Base-by-base conservation (phyloP, 495 filamentous ascomycete species). In the Pyronema domesticum region DNA sequence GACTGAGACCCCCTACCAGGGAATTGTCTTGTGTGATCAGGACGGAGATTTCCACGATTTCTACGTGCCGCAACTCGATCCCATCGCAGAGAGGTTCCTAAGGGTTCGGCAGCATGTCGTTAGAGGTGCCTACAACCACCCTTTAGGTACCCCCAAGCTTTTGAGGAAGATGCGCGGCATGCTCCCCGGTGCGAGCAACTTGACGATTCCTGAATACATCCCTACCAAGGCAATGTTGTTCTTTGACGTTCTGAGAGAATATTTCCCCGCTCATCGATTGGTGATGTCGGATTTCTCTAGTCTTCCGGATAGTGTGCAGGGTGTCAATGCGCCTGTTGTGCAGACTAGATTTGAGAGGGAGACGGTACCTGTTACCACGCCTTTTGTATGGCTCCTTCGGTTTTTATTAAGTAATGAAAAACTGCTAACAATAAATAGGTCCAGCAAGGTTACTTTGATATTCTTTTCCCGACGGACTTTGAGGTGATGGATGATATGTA, bases 381-480 rank as follows among this genome's bases (percentile, higher is more conserved):
- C 89, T 36, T 80, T 91, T 69, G 91, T 94, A 74, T 70, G 83
- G 71, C 13, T 47, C 23, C 23, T 30, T 30, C 18, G 8, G 39
- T 42, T 23, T 11, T 1, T 23, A 23, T 11, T 1, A 11, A 23
- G 45, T 11, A 30, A 23, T 17, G 3, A 30, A 18, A 47, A 11
- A 3, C 3, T 47, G 4, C n/a, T 47, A 11, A 47, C 19, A 18
- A 15, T 15, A 46, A 43, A 51, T 58, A 93, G 86, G 86, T 95
- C 14, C 86, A 94, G 59, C 93, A 99, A 71, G 93, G 91, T 10
- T 94, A 94, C 68, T 99, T 99, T 61, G 93, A 96, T 68, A 95
- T 99, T 67, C 79, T 99, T 62, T 99, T 99, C 70, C 91, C 91
- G 0, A 96, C 89, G 10, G 81, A 99, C 65, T 99, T 96, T 68